Conservation (phyloP, 148 eudicot genomes). For the Limonium bicolor region DNA sequence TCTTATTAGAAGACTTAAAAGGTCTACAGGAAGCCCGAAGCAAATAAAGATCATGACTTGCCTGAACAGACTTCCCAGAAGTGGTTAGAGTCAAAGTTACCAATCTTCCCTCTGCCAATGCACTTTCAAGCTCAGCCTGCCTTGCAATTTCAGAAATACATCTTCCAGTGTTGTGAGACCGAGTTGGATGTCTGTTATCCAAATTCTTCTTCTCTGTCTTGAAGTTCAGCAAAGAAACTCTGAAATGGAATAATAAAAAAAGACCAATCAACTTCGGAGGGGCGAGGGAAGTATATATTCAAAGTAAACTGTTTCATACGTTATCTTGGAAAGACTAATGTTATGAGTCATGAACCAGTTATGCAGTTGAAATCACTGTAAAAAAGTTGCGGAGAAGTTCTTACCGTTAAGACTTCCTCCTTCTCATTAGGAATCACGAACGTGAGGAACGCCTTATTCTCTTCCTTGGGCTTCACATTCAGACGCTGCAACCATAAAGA, state of each 20-base stretch:
- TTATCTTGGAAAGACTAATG: not conserved
- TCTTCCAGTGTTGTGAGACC: slow-evolving; percentile 90
- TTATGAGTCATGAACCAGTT: not conserved
- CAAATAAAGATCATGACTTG: slow-evolving; percentile 14
- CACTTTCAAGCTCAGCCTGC: slow-evolving; percentile 75
- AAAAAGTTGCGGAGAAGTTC: not conserved
- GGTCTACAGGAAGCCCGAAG: too few relatives aligned
- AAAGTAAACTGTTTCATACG: not conserved
- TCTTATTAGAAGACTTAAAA: too few relatives aligned
- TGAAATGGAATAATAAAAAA: slow-evolving; percentile 8
- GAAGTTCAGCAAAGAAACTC: slow-evolving; percentile 60
- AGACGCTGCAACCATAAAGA: slow-evolving; percentile 33
- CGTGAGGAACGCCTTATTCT: slow-evolving; percentile 58
- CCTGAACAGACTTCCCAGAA: slow-evolving; percentile 47
- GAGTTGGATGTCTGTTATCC: slow-evolving; percentile 75
- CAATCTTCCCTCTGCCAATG: slow-evolving; percentile 51
- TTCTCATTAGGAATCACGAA: slow-evolving; percentile 57
- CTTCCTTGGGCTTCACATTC: slow-evolving; percentile 61
- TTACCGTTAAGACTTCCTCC: slow-evolving; percentile 58
- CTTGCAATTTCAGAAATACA: slow-evolving; percentile 73
- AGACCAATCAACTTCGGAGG: too few relatives aligned
- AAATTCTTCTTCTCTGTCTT: slow-evolving; percentile 54
- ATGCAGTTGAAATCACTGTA: not conserved
- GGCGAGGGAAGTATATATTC: not conserved
- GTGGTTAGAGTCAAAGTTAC: slow-evolving; percentile 41